phyloP scores from a whole-genome alignment of 768 basidiomycete genomes.

The Paxillus involutus region DNA sequence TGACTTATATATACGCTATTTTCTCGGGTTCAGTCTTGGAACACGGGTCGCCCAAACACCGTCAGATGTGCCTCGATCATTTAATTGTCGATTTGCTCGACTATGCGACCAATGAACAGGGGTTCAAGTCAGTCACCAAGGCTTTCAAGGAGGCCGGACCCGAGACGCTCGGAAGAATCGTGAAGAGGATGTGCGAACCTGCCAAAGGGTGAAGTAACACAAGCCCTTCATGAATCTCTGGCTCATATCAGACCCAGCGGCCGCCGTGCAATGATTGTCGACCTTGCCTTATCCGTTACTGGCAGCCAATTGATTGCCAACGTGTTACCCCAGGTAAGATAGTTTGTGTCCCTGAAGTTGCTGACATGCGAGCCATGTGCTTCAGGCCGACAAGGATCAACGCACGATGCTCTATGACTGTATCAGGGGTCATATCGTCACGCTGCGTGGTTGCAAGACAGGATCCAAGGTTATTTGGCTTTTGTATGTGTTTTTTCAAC shows the following conservation, averaged over 20 bases:
- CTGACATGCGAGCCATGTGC: conserved; percentile 8
- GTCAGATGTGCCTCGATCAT: conserved; percentile 75
- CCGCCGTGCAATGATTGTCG: conserved; percentile 83
- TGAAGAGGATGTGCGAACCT: conserved; percentile 83
- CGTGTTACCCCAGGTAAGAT: conserved; percentile 69
- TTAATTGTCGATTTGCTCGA: conserved; percentile 74
- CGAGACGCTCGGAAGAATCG: conserved; percentile 70
- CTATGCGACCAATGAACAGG: conserved; percentile 81
- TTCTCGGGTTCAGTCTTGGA: conserved; percentile 59
- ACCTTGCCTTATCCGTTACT: conserved; percentile 78
- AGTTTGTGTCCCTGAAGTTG: background rate
- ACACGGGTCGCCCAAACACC: conserved; percentile 77
- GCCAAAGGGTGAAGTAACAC: conserved; percentile 60
- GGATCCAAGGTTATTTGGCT: conserved; percentile 93
- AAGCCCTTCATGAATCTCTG: background rate
- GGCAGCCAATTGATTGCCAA: conserved; percentile 86
- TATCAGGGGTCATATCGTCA: conserved; percentile 85
- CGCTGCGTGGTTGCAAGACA: conserved; percentile 87
- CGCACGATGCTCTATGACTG: conserved; percentile 81
- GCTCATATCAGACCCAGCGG: conserved; percentile 40
- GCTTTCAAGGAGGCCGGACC: conserved; percentile 83
- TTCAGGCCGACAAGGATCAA: conserved; percentile 83
- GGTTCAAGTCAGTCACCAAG: conserved; percentile 85
- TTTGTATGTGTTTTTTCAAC: conserved; percentile 45
- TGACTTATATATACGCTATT: background rate